A percentile compares a stretch with the other conserved stretches of the same genome.
Conservation (phyloP, 2,329 filamentous ascomycete species). For the Bipolaris oryzae region DNA sequence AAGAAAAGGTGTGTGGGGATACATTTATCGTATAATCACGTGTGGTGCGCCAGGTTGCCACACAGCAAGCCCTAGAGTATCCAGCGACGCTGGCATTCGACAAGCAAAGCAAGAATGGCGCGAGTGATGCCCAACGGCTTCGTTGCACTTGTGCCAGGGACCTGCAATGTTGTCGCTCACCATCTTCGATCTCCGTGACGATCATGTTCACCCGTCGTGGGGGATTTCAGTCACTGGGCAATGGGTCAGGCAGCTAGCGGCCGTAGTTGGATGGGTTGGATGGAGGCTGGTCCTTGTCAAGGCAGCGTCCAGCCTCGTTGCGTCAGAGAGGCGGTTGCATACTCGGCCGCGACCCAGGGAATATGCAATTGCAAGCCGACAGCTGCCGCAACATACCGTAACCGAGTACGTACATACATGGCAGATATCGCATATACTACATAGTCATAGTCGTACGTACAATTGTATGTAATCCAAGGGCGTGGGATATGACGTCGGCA, state of each 20-base stretch:
- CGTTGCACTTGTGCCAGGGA: neutral
- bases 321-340: constrained; percentile 2
- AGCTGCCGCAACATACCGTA: neutral
- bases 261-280: constrained; percentile 16
- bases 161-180: neutral
- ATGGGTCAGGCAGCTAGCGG: constrained; percentile 18
- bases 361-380: constrained; percentile 8
- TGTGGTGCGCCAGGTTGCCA: neutral
- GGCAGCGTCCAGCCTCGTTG: constrained; percentile 12
- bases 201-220: constrained; percentile 11
- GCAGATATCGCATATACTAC: no score
- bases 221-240: constrained; percentile 7
- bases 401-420: constrained; percentile 1
- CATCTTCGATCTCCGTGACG: constrained; percentile 1
- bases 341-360: neutral
- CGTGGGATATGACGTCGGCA: constrained; percentile 22
- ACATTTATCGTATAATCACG: neutral
- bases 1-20: neutral
- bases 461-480: neutral
- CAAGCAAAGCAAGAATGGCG: neutral
- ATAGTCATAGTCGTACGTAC: no score
- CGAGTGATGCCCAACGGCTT: constrained; percentile 1
- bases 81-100: neutral
- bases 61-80: neutral
- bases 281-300: constrained; percentile 26